Conservation (phyloP, 2,329 filamentous ascomycete species). For the Aspergillus luchuensis region DNA sequence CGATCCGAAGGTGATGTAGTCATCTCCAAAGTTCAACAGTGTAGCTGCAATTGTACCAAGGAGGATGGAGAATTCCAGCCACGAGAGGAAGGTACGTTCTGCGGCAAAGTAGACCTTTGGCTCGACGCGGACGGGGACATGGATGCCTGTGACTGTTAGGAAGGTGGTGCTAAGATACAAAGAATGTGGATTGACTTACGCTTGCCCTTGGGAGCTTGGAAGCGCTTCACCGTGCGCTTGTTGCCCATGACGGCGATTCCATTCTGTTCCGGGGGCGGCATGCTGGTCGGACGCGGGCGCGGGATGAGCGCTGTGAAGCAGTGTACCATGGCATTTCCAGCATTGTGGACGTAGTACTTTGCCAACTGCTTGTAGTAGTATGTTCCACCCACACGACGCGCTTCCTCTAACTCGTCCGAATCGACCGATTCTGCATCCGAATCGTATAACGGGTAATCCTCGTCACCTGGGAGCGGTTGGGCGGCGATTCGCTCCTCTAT, state of each 20-base stretch:
- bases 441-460: constrained; percentile 87
- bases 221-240: constrained; percentile 55
- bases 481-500: constrained; percentile 80
- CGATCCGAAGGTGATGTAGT: constrained; percentile 65
- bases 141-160: constrained; percentile 66
- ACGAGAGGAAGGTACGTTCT: constrained; percentile 92
- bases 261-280: constrained; percentile 41
- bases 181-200: constrained; percentile 35
- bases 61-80: constrained; percentile 97
- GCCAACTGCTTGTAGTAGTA: constrained; percentile 68
- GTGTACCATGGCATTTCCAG: constrained; percentile 48
- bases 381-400: constrained; percentile 73
- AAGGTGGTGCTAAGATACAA: background rate
- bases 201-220: constrained; percentile 60
- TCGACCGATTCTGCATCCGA: constrained; percentile 81
- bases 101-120: constrained; percentile 98
- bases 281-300: constrained; percentile 49
- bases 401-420: constrained; percentile 74
- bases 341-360: constrained; percentile 53
- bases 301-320: constrained; percentile 54
- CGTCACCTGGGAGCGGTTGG: constrained; percentile 58
- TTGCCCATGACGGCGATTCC: constrained; percentile 46
- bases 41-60: constrained; percentile 84
- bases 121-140: constrained; percentile 92
- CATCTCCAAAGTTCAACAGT: constrained; percentile 74